phyloP scores from a whole-genome alignment of 2,329 filamentous ascomycete genomes.

The Setomelanomma holmii region DNA sequence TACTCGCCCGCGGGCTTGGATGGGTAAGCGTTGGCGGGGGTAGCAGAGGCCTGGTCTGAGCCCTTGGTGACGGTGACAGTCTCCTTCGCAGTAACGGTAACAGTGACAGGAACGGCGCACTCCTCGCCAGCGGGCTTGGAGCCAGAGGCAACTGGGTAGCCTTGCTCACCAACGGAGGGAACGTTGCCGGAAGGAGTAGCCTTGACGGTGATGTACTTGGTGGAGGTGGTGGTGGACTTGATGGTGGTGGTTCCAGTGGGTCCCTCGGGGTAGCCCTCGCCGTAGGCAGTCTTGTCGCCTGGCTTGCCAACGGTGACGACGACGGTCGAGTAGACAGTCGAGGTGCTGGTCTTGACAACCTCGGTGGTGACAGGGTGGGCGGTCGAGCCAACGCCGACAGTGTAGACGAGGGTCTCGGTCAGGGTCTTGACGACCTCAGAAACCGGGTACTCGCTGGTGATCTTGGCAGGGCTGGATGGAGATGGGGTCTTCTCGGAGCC shows the following conservation, averaged over 20 bases:
- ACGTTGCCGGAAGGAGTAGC: constrained; percentile 27
- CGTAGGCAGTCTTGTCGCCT: constrained; percentile 7
- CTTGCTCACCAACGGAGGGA: constrained; percentile 19
- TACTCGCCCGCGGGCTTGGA: constrained; percentile 14
- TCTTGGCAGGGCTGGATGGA: constrained; percentile 16
- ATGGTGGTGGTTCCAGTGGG: constrained; percentile 33
- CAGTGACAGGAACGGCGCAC: constrained; percentile 44
- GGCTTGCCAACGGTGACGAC: constrained; percentile 33
- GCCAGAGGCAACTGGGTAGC: constrained; percentile 20
- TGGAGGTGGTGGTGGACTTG: constrained; percentile 43
- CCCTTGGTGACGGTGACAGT: constrained; percentile 47
- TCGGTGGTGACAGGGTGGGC: constrained; percentile 55
- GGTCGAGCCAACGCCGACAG: constrained; percentile 49
- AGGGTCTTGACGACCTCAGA: constrained; percentile 42
- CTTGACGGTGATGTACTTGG: constrained; percentile 45
- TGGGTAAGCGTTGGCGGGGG: constrained; percentile 17
- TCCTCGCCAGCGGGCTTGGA: constrained; percentile 25
- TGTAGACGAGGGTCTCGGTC: constrained; percentile 54
- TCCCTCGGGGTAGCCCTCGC: constrained; percentile 17
- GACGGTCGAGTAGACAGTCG: constrained; percentile 43
- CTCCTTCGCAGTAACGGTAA: constrained; percentile 47
- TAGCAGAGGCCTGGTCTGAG: constrained; percentile 12
- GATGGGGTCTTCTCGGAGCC: constrained; percentile 19
- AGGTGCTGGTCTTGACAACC: constrained; percentile 39
- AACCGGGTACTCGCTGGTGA: constrained; percentile 27